A percentile compares a stretch with the other conserved stretches of the same genome.
These are phyloP conservation scores for Solanum commersonii DNA, from an alignment of 257 asterid genomes.

Conservation along the genomic window DNA sequence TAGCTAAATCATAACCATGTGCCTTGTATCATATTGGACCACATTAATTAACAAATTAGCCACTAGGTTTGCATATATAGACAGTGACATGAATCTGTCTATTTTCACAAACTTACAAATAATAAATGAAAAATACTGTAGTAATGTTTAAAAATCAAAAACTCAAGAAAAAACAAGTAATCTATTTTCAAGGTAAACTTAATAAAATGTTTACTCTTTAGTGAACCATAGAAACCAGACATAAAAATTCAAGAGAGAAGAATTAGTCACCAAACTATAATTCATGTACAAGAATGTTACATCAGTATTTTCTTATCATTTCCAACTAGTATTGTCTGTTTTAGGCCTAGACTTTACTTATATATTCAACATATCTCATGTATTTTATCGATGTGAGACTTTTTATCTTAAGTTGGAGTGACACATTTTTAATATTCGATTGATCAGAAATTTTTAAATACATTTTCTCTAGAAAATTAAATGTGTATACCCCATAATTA, in stretches of 20 bases:
- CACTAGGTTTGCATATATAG: neutral
- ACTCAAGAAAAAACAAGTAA: neutral
- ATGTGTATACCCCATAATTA: neutral
- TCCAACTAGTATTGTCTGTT: too few species aligned
- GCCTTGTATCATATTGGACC: neutral
- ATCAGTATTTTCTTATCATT: too few species aligned
- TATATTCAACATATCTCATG: neutral
- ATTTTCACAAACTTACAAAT: neutral
- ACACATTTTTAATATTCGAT: too few species aligned
- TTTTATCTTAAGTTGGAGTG: neutral
- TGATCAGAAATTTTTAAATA: too few species aligned
- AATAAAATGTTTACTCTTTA: neutral
- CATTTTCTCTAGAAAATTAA: too few species aligned
- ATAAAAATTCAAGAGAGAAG: neutral
- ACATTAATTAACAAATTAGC: neutral
- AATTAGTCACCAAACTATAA: neutral
- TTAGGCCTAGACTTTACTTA: too few species aligned
- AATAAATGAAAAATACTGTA: neutral
- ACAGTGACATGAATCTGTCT: neutral
- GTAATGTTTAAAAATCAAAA: neutral
- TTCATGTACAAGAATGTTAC: neutral
- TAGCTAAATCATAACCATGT: neutral
- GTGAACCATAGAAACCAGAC: neutral
- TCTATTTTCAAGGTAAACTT: neutral
- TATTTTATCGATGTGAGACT: too few species aligned